A percentile compares a stretch with the other conserved stretches of the same genome.
These are phyloP conservation scores for Candida pseudofarinosa DNA, from an alignment of 805 yeast species.

Conservation along the genomic window DNA sequence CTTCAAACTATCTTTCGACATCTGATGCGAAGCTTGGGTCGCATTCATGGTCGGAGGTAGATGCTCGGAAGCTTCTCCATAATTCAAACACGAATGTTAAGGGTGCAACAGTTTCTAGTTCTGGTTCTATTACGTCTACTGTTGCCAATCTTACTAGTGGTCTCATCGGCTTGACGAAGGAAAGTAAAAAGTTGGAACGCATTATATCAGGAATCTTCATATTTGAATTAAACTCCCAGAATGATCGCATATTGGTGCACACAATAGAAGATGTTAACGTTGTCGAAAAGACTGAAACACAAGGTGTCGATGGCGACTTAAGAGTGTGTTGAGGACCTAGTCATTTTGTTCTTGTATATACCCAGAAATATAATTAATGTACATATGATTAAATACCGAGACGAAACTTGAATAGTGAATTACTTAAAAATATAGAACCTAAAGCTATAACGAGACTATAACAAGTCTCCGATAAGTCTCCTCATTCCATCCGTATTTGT, in stretches of 20 bases:
- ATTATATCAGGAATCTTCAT: conserved; percentile 55
- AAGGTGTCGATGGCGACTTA: conserved; percentile 21
- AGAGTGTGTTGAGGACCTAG: conserved; percentile 22
- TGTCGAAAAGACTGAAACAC: conserved; percentile 38
- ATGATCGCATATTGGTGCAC: conserved; percentile 54
- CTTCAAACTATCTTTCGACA: conserved; percentile 23
- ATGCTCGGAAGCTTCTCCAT: conserved; percentile 18
- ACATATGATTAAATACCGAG: not conserved
- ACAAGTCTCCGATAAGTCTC: conserved; percentile 8
- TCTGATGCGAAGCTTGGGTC: conserved; percentile 37
- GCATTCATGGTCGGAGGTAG: conserved; percentile 38
- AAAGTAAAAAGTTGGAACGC: conserved; percentile 31
- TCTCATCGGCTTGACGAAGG: conserved; percentile 29
- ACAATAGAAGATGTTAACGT: conserved; percentile 65
- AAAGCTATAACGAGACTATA: not conserved
- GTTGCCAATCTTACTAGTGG: conserved; percentile 28
- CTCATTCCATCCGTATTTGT: conserved; percentile 9
- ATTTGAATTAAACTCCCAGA: conserved; percentile 58
- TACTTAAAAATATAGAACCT: not conserved
- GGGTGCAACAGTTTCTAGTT: conserved; percentile 3
- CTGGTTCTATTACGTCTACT: conserved; percentile 20
- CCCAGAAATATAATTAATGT: not conserved
- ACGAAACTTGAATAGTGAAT: conserved; percentile 1
- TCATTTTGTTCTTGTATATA: not conserved
- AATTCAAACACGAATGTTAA: conserved; percentile 2